Evolutionary conservation across 176 grass and related monocot species (phyloP), one percentile per base, ranked within the genome.

Genomic region (Saccharum spontaneum): DNA sequence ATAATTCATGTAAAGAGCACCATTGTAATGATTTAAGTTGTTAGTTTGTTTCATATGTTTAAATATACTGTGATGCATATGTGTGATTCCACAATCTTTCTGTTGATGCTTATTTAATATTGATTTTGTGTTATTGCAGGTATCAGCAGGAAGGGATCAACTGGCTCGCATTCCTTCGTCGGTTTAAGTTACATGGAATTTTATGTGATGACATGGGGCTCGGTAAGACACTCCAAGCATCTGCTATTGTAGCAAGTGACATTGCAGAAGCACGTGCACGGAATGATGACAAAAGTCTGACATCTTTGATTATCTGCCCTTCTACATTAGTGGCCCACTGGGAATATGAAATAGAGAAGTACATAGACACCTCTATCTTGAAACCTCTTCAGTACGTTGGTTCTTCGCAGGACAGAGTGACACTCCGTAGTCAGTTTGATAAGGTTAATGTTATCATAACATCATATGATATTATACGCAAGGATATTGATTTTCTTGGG

Each of bases 131-230:
- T 82, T 4, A 26, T 67, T 83, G 43, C 74, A 99, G 97, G 91
- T 99, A 99, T 86, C 97, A 99, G 68, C 97, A 99, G 91, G 97
- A 99, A 89, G 97, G 97, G 41, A 96, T 99, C 37, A 99, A 99
- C 83, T 99, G 97, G 97, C 83, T 99, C 50, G 89, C 93, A 85
- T 99, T 99, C 84, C 82, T 99, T 64, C 94, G 86, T 73, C 86
- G 93, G 38, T 99, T 99, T 81, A 99, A 99, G 79, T 81, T 99
- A 60, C 97, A 99, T 79, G 97, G 97, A 87, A 99, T 99, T 88
- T 89, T 99, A 82, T 99, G 97, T 87, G 97, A 99, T 89, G 97
- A 99, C 79, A 99, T 99, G 97, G 97, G 97, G 37, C 89, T 99
- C 34, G 97, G 97, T 72, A 99, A 99, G 90, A 99, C 97, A 41